Conservation (phyloP, 2,329 filamentous ascomycete genomes). For the Claviceps citrina region DNA sequence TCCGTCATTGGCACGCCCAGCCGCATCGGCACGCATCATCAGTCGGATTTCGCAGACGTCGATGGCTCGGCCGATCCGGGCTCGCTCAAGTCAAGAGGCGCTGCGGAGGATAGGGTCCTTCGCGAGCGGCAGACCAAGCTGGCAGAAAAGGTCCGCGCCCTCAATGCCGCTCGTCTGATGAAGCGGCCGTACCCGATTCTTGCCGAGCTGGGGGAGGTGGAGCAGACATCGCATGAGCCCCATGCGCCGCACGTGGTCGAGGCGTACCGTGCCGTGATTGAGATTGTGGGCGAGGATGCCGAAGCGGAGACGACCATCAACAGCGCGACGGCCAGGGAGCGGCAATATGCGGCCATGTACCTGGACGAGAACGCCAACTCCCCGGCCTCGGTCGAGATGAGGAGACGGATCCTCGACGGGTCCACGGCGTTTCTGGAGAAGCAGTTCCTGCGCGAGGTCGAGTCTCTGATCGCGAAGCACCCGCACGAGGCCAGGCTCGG, state of each 20-base stretch:
- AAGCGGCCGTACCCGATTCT: conserved; percentile 58
- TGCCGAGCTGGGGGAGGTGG: conserved; percentile 59
- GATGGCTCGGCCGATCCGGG: conserved; percentile 39
- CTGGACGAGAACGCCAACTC: conserved; percentile 59
- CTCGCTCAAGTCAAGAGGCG: conserved; percentile 27
- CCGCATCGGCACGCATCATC: conserved; percentile 44
- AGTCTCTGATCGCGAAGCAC: conserved; percentile 63
- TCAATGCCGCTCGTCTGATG: conserved; percentile 59
- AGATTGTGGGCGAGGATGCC: conserved; percentile 60
- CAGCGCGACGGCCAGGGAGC: conserved; percentile 53
- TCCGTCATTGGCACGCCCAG: conserved; percentile 77
- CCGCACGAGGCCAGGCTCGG: conserved; percentile 80
- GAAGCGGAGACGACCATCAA: conserved; percentile 43
- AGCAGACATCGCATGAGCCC: conserved; percentile 52
- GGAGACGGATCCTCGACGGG: conserved; percentile 65
- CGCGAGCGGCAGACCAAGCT: conserved; percentile 76
- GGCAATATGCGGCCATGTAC: conserved; percentile 63
- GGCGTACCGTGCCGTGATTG: conserved; percentile 66
- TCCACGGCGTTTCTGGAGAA: conserved; percentile 68
- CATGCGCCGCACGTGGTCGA: conserved; percentile 62
- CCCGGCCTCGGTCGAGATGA: conserved; percentile 46
- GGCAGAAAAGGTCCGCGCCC: conserved; percentile 59
- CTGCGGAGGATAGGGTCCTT: conserved; percentile 55
- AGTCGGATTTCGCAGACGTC: conserved; percentile 53
- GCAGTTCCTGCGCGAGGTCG: conserved; percentile 64